phyloP scores from a whole-genome alignment of 2,329 filamentous ascomycete species.

The Blastomyces parvus region DNA sequence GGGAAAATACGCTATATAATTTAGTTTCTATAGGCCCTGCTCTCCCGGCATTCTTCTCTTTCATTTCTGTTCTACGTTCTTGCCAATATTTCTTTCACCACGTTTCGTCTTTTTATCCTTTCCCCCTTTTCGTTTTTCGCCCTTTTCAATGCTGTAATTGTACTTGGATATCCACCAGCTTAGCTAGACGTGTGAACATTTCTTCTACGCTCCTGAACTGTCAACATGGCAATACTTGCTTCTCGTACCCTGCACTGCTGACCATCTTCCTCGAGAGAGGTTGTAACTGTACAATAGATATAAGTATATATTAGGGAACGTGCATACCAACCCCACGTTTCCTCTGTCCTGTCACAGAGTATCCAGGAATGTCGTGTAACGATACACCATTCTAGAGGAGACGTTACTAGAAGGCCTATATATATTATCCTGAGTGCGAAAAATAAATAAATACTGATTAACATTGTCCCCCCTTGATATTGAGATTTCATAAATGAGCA shows the following conservation, averaged over 20 bases:
- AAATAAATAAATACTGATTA: no score
- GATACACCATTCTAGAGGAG: no score
- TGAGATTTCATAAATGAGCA: neutral
- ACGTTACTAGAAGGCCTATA: no score
- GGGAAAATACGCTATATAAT: neutral
- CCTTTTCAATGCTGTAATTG: neutral
- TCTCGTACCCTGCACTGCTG: neutral
- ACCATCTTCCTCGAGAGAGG: neutral
- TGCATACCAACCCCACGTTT: neutral
- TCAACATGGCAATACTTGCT: neutral
- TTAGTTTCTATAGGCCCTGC: neutral
- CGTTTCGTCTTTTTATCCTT: neutral
- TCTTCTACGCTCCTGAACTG: neutral
- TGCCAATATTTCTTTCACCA: no score
- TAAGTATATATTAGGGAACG: neutral
- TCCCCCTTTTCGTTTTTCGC: neutral
- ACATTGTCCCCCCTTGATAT: neutral
- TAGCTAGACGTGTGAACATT: conserved; percentile 5
- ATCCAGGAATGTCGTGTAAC: no score
- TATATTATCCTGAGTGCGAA: no score
- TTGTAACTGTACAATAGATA: neutral
- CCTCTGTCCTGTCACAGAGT: no score
- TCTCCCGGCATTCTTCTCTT: neutral
- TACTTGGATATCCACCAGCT: neutral
- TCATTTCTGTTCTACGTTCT: neutral